Evolutionary conservation across 345 rosid genomes (phyloP).

Genomic region (Pugionium dolabratum): DNA sequence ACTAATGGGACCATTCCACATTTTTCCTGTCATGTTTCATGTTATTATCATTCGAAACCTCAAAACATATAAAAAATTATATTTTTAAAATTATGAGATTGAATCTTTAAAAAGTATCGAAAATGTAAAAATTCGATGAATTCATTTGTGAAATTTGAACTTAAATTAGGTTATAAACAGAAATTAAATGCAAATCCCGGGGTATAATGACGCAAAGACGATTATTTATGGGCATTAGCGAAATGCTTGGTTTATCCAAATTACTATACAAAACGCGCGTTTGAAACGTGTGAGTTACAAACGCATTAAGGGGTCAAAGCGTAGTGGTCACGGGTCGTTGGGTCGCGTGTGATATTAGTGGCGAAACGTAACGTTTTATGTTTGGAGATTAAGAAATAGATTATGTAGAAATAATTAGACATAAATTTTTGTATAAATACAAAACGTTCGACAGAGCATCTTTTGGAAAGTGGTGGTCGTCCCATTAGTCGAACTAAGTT

Average conservation of each 20-base stretch:
- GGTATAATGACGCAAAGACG: no score
- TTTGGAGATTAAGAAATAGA: conserved; percentile 36
- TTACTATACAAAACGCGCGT: conserved; percentile 11
- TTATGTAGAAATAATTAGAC: conserved; percentile 33
- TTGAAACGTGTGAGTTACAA: conserved; percentile 6
- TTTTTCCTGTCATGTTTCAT: no score
- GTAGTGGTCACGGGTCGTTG: conserved; percentile 21
- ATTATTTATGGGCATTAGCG: no score
- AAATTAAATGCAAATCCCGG: no score
- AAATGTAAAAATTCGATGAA: no score
- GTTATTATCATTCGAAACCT: no score
- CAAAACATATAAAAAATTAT: no score
- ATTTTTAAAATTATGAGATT: no score
- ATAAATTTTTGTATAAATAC: neutral
- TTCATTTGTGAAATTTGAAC: no score
- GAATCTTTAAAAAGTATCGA: no score
- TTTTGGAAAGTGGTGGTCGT: conserved; percentile 93
- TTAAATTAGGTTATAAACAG: no score
- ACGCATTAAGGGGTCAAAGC: conserved; percentile 3
- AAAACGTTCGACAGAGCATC: conserved; percentile 61
- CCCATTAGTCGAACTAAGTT: conserved; percentile 50
- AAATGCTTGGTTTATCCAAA: conserved; percentile 9
- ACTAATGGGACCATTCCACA: no score
- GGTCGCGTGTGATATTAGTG: conserved; percentile 44
- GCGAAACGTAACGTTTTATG: conserved; percentile 40